Conservation (phyloP, 2,329 filamentous ascomycete genomes). For the Beauveria sp. region DNA sequence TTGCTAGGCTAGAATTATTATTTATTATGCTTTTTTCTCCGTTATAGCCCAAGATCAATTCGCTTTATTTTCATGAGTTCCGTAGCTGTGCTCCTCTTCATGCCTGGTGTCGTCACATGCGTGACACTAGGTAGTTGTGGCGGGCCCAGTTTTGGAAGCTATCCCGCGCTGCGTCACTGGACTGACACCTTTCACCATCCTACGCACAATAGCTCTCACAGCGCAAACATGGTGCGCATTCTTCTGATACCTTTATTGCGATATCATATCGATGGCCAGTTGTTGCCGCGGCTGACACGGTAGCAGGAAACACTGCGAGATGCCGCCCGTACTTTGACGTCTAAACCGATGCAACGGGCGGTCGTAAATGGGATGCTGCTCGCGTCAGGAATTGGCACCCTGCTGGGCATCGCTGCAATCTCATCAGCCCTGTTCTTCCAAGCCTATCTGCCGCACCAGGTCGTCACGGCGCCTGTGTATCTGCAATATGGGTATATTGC, state of each 20-base stretch:
- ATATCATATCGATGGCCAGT: background rate
- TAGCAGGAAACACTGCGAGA: conserved; percentile 27
- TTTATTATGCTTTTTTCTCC: background rate
- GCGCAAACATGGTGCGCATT: conserved; percentile 1
- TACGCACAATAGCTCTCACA: background rate
- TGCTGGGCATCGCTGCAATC: conserved; percentile 40
- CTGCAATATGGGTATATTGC: conserved; percentile 49
- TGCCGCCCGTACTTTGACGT: conserved; percentile 34
- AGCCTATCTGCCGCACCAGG: conserved; percentile 47
- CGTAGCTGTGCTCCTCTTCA: background rate
- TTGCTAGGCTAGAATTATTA: background rate
- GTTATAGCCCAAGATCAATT: background rate
- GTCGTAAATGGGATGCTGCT: conserved; percentile 41
- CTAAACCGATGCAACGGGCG: conserved; percentile 41
- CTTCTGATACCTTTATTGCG: background rate
- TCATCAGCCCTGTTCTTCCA: conserved; percentile 48
- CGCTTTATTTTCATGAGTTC: background rate
- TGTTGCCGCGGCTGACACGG: background rate
- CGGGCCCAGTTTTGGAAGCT: background rate
- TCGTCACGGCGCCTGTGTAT: conserved; percentile 44
- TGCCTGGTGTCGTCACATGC: conserved; percentile 4
- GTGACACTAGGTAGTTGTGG: background rate
- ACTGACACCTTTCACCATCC: background rate
- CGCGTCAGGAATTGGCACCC: conserved; percentile 30
- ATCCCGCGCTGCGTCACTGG: background rate